Base-by-base conservation (phyloP, 768 basidiomycete genomes). In the Tephrocybe sp. region DNA sequence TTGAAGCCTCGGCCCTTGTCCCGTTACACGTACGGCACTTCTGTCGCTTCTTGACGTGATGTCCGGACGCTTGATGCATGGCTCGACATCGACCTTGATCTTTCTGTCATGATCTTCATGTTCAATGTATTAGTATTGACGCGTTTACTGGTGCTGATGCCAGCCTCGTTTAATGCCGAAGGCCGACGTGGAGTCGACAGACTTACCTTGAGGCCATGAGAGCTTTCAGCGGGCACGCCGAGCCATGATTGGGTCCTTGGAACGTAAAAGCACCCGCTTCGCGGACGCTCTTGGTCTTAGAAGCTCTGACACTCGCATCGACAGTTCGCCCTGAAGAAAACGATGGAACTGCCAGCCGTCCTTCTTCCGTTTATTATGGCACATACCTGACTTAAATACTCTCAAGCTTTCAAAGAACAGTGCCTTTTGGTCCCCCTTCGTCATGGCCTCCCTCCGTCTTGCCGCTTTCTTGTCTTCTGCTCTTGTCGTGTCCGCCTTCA, bases 281-380 rank as follows among this genome's bases (percentile, higher is more conserved):
- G 34, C 17, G 46, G 50, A 49, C 18, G n/a, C 40, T 40, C 28
- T 45, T 48, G 42, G 44, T 41, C 40, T 53, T 45, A 37, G 50
- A 54, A 47, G 45, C 44, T 41, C 53, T 52, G 50, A 50, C 53
- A 48, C 41, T 58, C 54, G 46, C 40, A 54, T 53, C 49, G 71
- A 72, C 70, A 72, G 71, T 65, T 71, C 65, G 66, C 70, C 70
- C 68, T 71, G 68, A 60, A 11, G 28, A 46, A 59, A 45, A 63
- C 60, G 66, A 69, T 62, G 15, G 43, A 62, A 40, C 56, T 68
- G 69, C 66, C 69, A 70, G 61, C 51, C 44, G 56, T 56, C 48
- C 58, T 63, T 55, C 59, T 57, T 62, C 56, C 66, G 61, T 49
- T 18, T 24, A 20, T 45, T 49, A 45, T 49, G 21, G 30, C 25